Conservation (phyloP, 2,329 filamentous ascomycete species). For the Ophiostoma sp. region DNA sequence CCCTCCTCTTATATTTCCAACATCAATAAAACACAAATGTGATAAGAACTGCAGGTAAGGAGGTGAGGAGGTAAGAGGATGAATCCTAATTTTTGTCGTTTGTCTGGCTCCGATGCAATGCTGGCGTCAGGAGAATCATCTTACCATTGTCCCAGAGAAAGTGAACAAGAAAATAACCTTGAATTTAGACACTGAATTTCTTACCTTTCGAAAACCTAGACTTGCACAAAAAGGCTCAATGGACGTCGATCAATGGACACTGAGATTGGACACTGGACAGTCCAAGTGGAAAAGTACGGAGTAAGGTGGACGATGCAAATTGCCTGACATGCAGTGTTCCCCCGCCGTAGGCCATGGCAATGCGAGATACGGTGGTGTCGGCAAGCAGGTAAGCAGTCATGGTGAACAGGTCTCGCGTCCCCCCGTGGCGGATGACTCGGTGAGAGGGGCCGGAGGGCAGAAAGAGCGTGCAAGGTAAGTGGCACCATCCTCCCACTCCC, state of each 20-base stretch:
- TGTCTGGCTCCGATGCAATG: neutral
- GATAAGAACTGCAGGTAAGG: neutral
- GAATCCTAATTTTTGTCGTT: neutral
- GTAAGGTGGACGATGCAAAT: neutral
- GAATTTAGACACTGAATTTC: neutral
- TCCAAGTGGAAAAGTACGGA: neutral
- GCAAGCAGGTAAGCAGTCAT: neutral
- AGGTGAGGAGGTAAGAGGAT: neutral
- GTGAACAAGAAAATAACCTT: neutral
- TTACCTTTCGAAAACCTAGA: neutral
- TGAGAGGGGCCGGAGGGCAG: neutral
- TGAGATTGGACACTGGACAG: neutral
- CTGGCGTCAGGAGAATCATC: neutral
- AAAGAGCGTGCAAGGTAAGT: neutral
- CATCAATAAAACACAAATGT: neutral
- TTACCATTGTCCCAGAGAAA: neutral
- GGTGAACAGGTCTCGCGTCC: neutral
- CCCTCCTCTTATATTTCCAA: neutral
- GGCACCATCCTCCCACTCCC: neutral
- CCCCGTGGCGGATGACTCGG: neutral
- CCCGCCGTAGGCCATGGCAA: neutral
- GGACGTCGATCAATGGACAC: neutral
- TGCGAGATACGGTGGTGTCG: neutral
- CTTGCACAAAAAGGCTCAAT: neutral
- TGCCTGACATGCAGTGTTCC: constrained; percentile 1